Base-by-base conservation (phyloP, 805 yeast genomes). In the Yarrowia bubula region DNA sequence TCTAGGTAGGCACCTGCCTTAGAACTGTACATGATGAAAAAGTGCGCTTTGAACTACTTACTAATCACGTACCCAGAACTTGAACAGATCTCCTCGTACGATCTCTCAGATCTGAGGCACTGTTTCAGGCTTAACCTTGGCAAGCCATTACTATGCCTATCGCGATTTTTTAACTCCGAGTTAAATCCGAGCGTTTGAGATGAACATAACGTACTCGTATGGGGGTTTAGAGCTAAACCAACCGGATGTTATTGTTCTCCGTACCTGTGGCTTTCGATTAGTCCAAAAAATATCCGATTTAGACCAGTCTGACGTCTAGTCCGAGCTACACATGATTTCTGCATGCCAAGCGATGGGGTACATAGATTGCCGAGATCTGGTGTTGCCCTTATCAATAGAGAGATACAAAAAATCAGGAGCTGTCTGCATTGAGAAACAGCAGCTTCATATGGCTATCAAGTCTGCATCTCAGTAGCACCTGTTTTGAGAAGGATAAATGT, bases 341-440 rank as follows among this genome's bases (percentile, higher is more conserved):
- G 55, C 55, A 48, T 14, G 55, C 55, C 55, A 48, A 48, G 55
- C 55, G 55, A 48, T 48, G 55, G 55, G 55, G 55, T 48, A 48
- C 55, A 48, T 48, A 11, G 39, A 11, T 6, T 47, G 39, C n/a
- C 39, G 53, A 47, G 39, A 32, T 31, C 5, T 14, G n/a, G 28
- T 14, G 15, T 3, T 2, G 17, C 3, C 4, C 4, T 2, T 3
- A 7, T 6, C 4, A 14, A n/a, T 18, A 15, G 17, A 7, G 4
- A 8, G n/a, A 11, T 42, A 17, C 4, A 42, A 1, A 14, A 22
- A 5, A 22, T 22, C 28, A 22, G 28, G 28, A 22, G 28, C 4
- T 22, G 28, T 22, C 4, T 22, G 28, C 5, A 3, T 22, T 3
- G 28, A 22, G 3, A 3, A 22, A 3, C 4, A 22, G 28, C 28